Evolutionary conservation across 192 early-diverging fungal species (phyloP), one percentile per base, ranked within the genome.

Genomic region (Coemansia sp.): DNA sequence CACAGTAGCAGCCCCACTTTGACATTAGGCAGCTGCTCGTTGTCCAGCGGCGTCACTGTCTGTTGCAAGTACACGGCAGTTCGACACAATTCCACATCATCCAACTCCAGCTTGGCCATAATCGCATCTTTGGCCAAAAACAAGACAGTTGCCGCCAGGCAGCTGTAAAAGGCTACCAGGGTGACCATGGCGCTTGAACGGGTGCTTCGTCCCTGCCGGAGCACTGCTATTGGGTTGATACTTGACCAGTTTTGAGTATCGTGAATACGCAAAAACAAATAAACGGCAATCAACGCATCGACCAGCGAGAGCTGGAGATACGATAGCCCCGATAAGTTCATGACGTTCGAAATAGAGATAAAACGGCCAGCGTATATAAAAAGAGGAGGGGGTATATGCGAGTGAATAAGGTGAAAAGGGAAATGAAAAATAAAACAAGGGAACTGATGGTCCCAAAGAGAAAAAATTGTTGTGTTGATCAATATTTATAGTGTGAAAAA

Each of bases 241-340:
- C 59, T 39, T n/a, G 63, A n/a, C 74, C 74, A 78, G 31, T 47
- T 55, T 2, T 52, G 47, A 0, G 67, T 65, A 30, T 60, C 50
- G 23, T 60, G 48, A n/a, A 78, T 46, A 26, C 68, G 68, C 41
- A 70, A 6, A 30, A 70, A 49, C 35, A 78, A 31, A 28, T 78
- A 78, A 20, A 70, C 14, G 18, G 49, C 49, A 11, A 70, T 61
- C 26, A 78, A 54, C 28, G 57, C 74, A 49, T 78, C 74, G 13
- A 78, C 68, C 61, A 78, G 57, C 36, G 68, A 46, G 19, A 67
- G 70, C 68, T 78, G 74, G 57, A 78, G 50, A 43, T 78, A 78
- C 53, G 68, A 70, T 12, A 78, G 74, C 35, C 74, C 74, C 13
- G 66, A 65, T 15, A 78, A 38, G 48, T 78, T 78, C 74, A 78